phyloP scores from a whole-genome alignment of 2,329 filamentous ascomycete species.

The Exophiala calicioides region DNA sequence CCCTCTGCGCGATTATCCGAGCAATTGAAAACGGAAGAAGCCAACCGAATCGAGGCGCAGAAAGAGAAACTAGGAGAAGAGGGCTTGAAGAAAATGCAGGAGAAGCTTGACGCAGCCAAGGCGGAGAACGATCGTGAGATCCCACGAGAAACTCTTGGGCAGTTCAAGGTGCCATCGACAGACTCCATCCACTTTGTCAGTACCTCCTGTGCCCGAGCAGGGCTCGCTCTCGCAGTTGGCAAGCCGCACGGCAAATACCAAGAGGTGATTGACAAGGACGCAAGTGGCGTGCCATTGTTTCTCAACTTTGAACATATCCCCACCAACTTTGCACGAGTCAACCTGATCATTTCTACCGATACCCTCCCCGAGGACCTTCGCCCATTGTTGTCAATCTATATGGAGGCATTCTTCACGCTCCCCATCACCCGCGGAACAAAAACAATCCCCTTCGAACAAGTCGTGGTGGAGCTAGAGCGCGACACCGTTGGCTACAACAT shows the following conservation, averaged over 20 bases:
- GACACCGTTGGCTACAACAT: constrained; percentile 86
- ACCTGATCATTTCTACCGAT: constrained; percentile 75
- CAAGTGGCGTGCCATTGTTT: constrained; percentile 70
- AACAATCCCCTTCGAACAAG: constrained; percentile 81
- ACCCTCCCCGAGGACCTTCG: constrained; percentile 77
- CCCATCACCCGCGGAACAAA: constrained; percentile 77
- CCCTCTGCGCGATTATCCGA: constrained; percentile 78
- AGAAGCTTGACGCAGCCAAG: constrained; percentile 80
- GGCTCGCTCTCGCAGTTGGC: constrained; percentile 72
- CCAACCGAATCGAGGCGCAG: constrained; percentile 73
- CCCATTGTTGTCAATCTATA: constrained; percentile 80
- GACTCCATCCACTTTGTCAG: constrained; percentile 95
- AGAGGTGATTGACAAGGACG: constrained; percentile 70
- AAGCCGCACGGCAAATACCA: constrained; percentile 69
- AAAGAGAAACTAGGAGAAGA: constrained; percentile 78
- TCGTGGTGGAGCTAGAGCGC: constrained; percentile 85
- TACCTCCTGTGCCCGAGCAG: constrained; percentile 79
- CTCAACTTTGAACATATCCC: constrained; percentile 96
- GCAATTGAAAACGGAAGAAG: constrained; percentile 78
- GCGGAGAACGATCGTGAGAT: constrained; percentile 86
- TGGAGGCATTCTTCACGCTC: constrained; percentile 91
- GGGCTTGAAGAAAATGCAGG: constrained; percentile 71
- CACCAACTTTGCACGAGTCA: constrained; percentile 87
- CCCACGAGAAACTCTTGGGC: constrained; percentile 75
- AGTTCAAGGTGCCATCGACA: constrained; percentile 78